A percentile compares a stretch with the other conserved stretches of the same genome.
Conservation (phyloP, 2,329 filamentous ascomycete genomes). For the Coniella lustricola region DNA sequence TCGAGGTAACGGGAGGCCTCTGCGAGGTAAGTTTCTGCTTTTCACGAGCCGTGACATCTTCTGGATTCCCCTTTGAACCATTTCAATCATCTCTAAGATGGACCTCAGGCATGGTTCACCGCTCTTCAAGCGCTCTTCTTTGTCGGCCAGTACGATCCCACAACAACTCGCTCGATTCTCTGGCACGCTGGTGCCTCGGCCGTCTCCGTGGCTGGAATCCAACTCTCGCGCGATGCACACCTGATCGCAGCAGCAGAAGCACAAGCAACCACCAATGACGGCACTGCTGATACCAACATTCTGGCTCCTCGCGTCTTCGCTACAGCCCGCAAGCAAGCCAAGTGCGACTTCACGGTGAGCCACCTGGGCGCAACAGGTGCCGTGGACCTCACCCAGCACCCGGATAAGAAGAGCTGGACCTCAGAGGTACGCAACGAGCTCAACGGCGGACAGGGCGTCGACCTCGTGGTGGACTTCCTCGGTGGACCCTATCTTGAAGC, state of each 20-base stretch:
- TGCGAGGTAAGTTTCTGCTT: not conserved
- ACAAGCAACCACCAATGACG: too few relatives aligned
- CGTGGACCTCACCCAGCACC: not conserved
- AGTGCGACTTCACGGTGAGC: not conserved
- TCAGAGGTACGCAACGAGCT: not conserved
- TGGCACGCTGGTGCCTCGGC: slow-evolving; percentile 2
- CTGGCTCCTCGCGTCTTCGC: not conserved
- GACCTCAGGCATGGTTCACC: not conserved
- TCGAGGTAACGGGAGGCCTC: not conserved
- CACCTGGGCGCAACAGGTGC: not conserved
- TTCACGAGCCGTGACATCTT: too few relatives aligned
- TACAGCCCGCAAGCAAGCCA: not conserved
- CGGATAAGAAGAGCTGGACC: not conserved
- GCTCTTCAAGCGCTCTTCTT: not conserved
- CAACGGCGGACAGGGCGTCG: slow-evolving; percentile 1
- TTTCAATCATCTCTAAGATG: too few relatives aligned
- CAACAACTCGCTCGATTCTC: not conserved
- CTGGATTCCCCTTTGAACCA: too few relatives aligned
- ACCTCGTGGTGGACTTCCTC: slow-evolving; percentile 1
- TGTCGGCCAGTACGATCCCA: not conserved
- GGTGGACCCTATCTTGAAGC: not conserved
- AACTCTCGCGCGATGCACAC: not conserved
- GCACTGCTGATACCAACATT: too few relatives aligned
- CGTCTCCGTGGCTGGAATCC: not conserved
- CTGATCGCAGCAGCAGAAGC: not conserved